Evolutionary conservation across 805 yeast species (phyloP).

Genomic region (Kodamaea leandrae): DNA sequence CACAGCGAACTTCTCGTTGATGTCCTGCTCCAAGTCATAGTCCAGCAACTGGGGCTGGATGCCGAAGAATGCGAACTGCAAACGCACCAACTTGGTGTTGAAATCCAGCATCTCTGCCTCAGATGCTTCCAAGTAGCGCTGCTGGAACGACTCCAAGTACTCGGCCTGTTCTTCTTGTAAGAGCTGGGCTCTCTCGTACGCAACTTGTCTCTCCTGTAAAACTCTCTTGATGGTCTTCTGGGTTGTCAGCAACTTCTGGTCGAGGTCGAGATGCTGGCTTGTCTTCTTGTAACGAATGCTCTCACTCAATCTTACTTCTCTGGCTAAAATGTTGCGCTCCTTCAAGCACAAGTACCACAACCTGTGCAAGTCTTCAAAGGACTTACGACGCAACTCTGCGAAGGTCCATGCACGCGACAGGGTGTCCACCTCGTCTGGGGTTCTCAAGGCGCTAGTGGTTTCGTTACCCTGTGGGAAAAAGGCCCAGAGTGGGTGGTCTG

Average conservation of each 20-base stretch:
- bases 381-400: conserved; percentile 85
- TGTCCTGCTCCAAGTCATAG: conserved; percentile 55
- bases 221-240: conserved; percentile 74
- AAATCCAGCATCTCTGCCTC: conserved; percentile 48
- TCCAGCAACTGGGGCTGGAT: conserved; percentile 65
- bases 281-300: conserved; percentile 25
- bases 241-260: conserved; percentile 33
- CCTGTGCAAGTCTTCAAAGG: conserved; percentile 86
- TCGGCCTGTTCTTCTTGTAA: conserved; percentile 43
- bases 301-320: conserved; percentile 66
- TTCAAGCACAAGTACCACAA: conserved; percentile 86
- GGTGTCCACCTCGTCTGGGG: conserved; percentile 48
- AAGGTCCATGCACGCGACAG: conserved; percentile 80
- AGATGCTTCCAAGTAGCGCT: conserved; percentile 53
- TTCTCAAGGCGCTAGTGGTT: conserved; percentile 55
- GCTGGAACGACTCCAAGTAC: conserved; percentile 57
- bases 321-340: conserved; percentile 74
- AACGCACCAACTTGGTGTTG: conserved; percentile 69
- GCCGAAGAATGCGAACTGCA: conserved; percentile 84
- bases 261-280: conserved; percentile 40
- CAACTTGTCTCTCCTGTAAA: conserved; percentile 77
- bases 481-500: conserved; percentile 93
- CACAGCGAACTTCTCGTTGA: conserved; percentile 45
- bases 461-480: conserved; percentile 62
- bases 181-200: conserved; percentile 57